Percentiles rank a stretch among this genome's conserved stretches.
Evolutionary conservation across 2,329 filamentous ascomycete genomes (phyloP).

Genomic region (Neonectria punicea): DNA sequence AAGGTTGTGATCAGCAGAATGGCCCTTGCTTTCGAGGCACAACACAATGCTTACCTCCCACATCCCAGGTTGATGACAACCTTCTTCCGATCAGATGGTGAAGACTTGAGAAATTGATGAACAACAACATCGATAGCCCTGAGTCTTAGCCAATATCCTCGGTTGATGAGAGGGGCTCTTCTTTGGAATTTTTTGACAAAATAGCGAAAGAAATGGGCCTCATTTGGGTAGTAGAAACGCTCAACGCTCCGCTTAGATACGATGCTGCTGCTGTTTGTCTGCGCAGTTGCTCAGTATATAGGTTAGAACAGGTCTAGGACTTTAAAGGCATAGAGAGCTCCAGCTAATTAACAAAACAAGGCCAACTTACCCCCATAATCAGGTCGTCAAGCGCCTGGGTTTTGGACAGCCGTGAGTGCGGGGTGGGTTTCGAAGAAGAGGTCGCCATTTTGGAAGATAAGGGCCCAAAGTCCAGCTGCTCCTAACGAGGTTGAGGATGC

Average conservation of each 20-base stretch:
- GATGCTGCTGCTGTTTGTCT: constrained; percentile 93
- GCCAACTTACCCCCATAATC: constrained; percentile 63
- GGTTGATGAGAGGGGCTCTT: constrained; percentile 88
- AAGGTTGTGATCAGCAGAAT: not conserved
- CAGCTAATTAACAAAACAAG: not conserved
- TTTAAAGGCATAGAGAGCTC: not conserved
- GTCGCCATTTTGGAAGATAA: constrained; percentile 28
- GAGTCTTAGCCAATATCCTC: constrained; percentile 88
- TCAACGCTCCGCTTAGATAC: constrained; percentile 95
- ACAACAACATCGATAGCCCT: constrained; percentile 82
- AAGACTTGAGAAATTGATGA: constrained; percentile 72
- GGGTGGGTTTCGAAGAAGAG: constrained; percentile 13
- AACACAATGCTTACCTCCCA: constrained; percentile 77
- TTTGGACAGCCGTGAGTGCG: constrained; percentile 33
- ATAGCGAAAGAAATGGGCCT: constrained; percentile 86
- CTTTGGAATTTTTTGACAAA: constrained; percentile 88
- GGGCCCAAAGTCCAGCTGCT: not conserved
- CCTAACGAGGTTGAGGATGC: not conserved
- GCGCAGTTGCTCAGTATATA: constrained; percentile 18
- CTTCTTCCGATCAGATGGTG: constrained; percentile 65
- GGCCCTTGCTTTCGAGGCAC: not conserved
- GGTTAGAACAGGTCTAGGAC: not conserved
- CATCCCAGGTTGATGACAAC: constrained; percentile 87
- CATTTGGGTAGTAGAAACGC: constrained; percentile 79
- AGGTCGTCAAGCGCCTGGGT: constrained; percentile 57